These are phyloP conservation scores for Psophocarpus tetragonolobus DNA, from an alignment of 306 rosid species.

Conservation along the genomic window DNA sequence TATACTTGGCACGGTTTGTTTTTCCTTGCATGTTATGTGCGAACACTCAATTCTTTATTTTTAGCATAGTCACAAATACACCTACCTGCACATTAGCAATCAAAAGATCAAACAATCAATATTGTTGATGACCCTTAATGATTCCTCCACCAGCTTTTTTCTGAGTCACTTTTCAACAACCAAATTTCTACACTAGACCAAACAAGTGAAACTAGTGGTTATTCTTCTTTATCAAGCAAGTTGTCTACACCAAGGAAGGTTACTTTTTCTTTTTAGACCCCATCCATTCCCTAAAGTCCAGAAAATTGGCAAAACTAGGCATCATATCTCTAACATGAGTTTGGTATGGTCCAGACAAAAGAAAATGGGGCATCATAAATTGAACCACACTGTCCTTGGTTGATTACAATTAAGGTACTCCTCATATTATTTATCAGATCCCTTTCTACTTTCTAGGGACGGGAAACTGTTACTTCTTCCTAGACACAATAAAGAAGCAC, in stretches of 20 bases:
- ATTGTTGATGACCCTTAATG: constrained; percentile 29
- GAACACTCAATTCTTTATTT: constrained; percentile 16
- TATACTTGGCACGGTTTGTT: constrained; percentile 16
- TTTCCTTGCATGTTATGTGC: neutral
- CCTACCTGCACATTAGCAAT: constrained; percentile 31
- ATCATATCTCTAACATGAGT: neutral
- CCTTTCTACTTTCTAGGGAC: constrained; percentile 54
- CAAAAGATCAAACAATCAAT: constrained; percentile 18
- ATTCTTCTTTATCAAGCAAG: neutral
- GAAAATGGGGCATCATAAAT: constrained; percentile 41
- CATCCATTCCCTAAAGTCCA: neutral
- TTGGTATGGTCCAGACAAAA: constrained; percentile 22
- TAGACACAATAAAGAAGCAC: constrained; percentile 36
- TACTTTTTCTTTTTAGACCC: neutral
- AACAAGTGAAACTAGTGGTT: neutral
- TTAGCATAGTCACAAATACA: neutral
- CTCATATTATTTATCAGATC: constrained; percentile 33
- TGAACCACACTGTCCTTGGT: constrained; percentile 20
- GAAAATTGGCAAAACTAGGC: neutral
- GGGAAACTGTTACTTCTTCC: constrained; percentile 42
- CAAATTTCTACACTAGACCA: constrained; percentile 26
- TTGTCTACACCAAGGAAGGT: neutral
- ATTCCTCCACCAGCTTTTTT: constrained; percentile 24
- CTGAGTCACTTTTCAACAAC: constrained; percentile 24
- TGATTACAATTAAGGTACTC: constrained; percentile 33